Evolutionary conservation across 164 flowering plant genomes (phyloP).

Genomic region (Euptelea pleiosperma): DNA sequence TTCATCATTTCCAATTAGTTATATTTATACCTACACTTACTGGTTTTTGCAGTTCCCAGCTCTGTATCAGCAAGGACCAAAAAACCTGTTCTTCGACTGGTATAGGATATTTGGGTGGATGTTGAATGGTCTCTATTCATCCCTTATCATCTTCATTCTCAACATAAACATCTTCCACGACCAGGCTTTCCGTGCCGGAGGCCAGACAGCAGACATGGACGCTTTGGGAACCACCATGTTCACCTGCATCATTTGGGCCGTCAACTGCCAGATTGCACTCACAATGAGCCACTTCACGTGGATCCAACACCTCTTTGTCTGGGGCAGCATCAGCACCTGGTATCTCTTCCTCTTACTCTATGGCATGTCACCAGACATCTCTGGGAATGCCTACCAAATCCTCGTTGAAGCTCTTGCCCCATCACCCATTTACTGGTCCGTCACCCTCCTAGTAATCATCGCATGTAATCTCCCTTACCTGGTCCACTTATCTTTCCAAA

Average conservation of each 20-base stretch:
- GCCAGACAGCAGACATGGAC: slow-evolving; percentile 84
- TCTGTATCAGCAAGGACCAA: slow-evolving; percentile 88
- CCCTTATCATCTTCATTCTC: slow-evolving; percentile 68
- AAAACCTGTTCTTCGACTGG: slow-evolving; percentile 91
- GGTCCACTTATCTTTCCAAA: slow-evolving; percentile 65
- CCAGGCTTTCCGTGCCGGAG: slow-evolving; percentile 68
- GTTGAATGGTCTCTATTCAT: slow-evolving; percentile 74
- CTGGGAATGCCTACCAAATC: slow-evolving; percentile 49
- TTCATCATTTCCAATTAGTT: neutral
- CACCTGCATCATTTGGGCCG: slow-evolving; percentile 90
- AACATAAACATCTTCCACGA: slow-evolving; percentile 55
- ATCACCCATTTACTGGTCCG: slow-evolving; percentile 74
- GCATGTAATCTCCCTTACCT: slow-evolving; percentile 72
- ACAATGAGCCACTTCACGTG: slow-evolving; percentile 97
- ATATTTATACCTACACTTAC: neutral
- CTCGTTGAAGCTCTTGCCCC: slow-evolving; percentile 81
- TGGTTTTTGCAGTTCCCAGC: slow-evolving; percentile 76
- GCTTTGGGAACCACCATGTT: slow-evolving; percentile 84
- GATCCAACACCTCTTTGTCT: slow-evolving; percentile 83
- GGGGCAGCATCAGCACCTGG: slow-evolving; percentile 90
- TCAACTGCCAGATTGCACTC: slow-evolving; percentile 87
- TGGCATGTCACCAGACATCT: slow-evolving; percentile 50
- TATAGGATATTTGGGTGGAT: slow-evolving; percentile 87
- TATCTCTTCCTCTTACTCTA: slow-evolving; percentile 68
- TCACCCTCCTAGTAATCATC: slow-evolving; percentile 58